Base-by-base conservation (phyloP, 2,329 filamentous ascomycete genomes). In the Pyrenophora graminea region DNA sequence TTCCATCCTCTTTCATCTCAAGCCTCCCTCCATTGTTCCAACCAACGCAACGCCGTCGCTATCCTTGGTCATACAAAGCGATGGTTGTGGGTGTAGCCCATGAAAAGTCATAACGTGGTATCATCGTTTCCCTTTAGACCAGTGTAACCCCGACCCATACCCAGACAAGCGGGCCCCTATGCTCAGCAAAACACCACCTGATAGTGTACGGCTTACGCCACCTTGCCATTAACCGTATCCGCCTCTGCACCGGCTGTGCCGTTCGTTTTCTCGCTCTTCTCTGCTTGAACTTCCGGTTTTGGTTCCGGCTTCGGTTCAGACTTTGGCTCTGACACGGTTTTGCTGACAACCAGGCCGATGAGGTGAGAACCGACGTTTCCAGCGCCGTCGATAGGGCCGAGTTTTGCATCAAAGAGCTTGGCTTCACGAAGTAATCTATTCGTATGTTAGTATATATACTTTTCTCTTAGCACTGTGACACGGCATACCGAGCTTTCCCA, bases 341-440 rank as follows among this genome's bases (percentile, higher is more conserved):
- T 92, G 10, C 79, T 76, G 50, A 82, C 82, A 47, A 89, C 79
- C 34, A 90, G 81, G 17, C 82, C 81, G 10, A 86, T 74, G 4
- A 97, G 79, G 55, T 86, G 81, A 31, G 87, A 82, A 25, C 89
- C 90, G 2, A 90, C 79, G 59, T 91, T 86, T 8, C 82, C 86
- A 52, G 90, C 90, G 1, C 90, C 91, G 45, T 94, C 87, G 33
- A 96, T 82, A 67, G 90, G 91, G 59, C 84, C 81, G 6, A 96
- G 80, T 59, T 85, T 86, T 1, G 80, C 76, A 41, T 85, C 82
- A 63, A 96, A 87, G 60, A 86, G 84, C 48, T 91, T 85, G 13
- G 90, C 82, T 66, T 96, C 91, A 39, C 82, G 82, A 41, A 90
- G 77, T 79, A 97, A 86, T 67, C 90, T 94, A 57, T 45, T 30